Evolutionary conservation across 176 grass and related monocot species (phyloP).

Genomic region (Hyparrhenia diplandra): DNA sequence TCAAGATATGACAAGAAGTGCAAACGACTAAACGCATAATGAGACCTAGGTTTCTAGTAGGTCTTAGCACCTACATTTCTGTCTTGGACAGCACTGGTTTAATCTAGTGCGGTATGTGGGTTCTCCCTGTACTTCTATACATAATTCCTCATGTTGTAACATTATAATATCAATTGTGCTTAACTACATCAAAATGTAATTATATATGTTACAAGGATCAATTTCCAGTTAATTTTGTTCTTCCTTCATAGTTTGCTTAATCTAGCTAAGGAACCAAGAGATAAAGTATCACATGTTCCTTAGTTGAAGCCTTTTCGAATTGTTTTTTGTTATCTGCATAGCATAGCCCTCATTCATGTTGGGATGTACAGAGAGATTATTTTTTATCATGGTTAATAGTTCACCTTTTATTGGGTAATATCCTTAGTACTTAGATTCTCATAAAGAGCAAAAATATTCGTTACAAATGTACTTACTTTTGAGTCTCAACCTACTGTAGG

Average conservation of each 20-base stretch:
- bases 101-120: neutral
- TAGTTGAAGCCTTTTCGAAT: conserved; percentile 2
- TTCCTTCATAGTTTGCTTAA: neutral
- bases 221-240: neutral
- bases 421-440: conserved; percentile 12
- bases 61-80: neutral
- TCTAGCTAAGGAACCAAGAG: neutral
- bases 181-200: neutral
- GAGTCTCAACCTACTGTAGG: conserved; percentile 33
- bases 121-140: neutral
- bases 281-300: neutral
- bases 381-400: neutral
- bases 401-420: neutral
- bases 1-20: neutral
- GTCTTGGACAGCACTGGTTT: neutral
- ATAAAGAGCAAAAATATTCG: conserved; percentile 5
- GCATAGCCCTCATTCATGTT: neutral
- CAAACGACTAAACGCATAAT: neutral
- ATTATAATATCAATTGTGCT: neutral
- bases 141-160: neutral
- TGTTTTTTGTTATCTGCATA: conserved; percentile 1
- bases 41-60: neutral
- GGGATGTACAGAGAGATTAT: neutral
- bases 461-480: conserved; percentile 28
- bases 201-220: neutral